A percentile compares a stretch with the other conserved stretches of the same genome.
These are phyloP conservation scores for Orychophragmus violaceus DNA, from an alignment of 345 rosid species.

Conservation along the genomic window DNA sequence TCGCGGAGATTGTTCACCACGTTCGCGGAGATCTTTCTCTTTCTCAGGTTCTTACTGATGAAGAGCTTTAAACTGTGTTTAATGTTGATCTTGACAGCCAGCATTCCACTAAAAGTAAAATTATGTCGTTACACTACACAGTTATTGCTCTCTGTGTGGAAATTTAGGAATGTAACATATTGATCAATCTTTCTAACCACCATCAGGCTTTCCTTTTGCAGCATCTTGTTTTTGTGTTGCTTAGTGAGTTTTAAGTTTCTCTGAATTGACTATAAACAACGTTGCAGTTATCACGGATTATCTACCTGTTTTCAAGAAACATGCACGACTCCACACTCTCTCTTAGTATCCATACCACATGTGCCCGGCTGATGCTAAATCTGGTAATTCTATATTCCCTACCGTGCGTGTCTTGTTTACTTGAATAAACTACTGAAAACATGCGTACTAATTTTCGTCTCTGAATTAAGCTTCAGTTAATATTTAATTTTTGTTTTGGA, in stretches of 20 bases:
- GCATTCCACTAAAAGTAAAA: not conserved
- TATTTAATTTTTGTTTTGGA: constrained; percentile 10
- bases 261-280: constrained; percentile 1
- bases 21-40: constrained; percentile 86
- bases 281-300: constrained; percentile 88
- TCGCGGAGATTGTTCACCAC: constrained; percentile 99
- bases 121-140: not conserved
- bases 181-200: not conserved
- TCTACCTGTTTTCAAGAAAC: constrained; percentile 91
- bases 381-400: constrained; percentile 48
- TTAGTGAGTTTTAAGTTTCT: constrained; percentile 11
- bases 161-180: not conserved
- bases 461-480: not conserved
- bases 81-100: not conserved
- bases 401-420: constrained; percentile 4
- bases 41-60: constrained; percentile 50
- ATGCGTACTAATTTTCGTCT: not conserved
- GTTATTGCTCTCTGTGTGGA: constrained; percentile 2
- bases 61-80: constrained; percentile 4
- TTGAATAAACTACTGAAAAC: constrained; percentile 1
- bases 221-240: not conserved
- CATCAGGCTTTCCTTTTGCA: not conserved
- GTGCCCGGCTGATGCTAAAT: constrained; percentile 97
- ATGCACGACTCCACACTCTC: constrained; percentile 98
- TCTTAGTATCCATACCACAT: constrained; percentile 91